Evolutionary conservation across 306 rosid genomes (phyloP).

Genomic region (Macrotyloma uniflorum): DNA sequence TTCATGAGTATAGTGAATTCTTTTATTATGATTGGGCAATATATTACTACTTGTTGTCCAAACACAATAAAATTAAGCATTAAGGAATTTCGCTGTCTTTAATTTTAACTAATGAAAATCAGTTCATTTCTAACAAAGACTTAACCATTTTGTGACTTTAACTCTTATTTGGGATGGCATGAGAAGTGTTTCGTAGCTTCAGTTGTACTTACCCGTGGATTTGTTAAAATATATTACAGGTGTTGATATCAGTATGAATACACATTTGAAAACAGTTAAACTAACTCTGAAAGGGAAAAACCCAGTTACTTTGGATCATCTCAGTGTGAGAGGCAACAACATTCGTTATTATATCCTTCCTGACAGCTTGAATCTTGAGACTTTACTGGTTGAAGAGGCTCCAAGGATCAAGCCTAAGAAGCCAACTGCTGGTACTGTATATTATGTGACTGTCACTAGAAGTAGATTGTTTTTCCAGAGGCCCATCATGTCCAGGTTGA

Average conservation of each 20-base stretch:
- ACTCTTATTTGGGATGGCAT: not conserved
- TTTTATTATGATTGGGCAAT: slow-evolving; percentile 1
- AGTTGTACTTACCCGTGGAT: slow-evolving; percentile 37
- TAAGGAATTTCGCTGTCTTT: not conserved
- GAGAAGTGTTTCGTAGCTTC: slow-evolving; percentile 29
- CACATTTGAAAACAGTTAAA: slow-evolving; percentile 92
- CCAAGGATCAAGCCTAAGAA: slow-evolving; percentile 97
- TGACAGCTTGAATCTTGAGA: slow-evolving; percentile 57
- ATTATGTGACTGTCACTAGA: not conserved
- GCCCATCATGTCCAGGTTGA: not conserved
- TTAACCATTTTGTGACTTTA: not conserved
- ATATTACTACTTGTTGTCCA: not conserved
- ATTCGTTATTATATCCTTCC: slow-evolving; percentile 78
- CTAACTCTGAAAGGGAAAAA: slow-evolving; percentile 92
- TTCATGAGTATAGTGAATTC: slow-evolving; percentile 1
- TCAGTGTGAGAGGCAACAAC: slow-evolving; percentile 94
- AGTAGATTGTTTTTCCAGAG: not conserved
- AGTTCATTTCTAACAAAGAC: slow-evolving; percentile 3
- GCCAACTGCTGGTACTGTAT: slow-evolving; percentile 81
- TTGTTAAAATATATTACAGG: slow-evolving; percentile 53
- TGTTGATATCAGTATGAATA: slow-evolving; percentile 62
- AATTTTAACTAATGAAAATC: not conserved
- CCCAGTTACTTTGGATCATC: slow-evolving; percentile 93
- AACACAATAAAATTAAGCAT: slow-evolving; percentile 7
- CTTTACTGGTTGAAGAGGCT: slow-evolving; percentile 52